Conservation (phyloP, 2,329 filamentous ascomycete genomes). For the Coleophoma eucalyptorum region DNA sequence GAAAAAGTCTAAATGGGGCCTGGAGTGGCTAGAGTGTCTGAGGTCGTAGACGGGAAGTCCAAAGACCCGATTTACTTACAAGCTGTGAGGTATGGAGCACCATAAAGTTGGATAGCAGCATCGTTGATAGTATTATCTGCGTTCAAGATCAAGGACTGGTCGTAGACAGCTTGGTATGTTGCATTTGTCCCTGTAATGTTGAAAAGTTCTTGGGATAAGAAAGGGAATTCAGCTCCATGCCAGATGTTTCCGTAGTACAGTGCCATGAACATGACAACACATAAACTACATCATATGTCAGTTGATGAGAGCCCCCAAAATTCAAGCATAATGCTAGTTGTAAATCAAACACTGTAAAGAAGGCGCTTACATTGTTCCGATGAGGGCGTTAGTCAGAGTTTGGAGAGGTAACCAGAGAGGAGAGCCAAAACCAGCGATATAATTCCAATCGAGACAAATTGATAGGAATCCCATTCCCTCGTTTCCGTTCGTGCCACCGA, state of each 20-base stretch:
- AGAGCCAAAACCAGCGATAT: constrained; percentile 27
- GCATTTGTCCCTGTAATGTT: constrained; percentile 26
- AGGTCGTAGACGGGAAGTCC: too few species aligned
- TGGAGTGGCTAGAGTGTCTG: too few species aligned
- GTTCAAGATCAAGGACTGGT: constrained; percentile 38
- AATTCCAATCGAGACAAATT: constrained; percentile 36
- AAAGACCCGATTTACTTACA: constrained; percentile 2
- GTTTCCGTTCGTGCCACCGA: constrained; percentile 39
- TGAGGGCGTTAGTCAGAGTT: constrained; percentile 21
- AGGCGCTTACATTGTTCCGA: not conserved
- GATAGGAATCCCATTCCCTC: constrained; percentile 36
- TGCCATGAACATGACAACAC: constrained; percentile 28
- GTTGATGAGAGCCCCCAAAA: constrained; percentile 24
- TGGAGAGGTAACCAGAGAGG: constrained; percentile 29
- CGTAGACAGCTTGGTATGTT: constrained; percentile 32
- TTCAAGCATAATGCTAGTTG: constrained; percentile 28
- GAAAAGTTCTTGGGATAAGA: constrained; percentile 37
- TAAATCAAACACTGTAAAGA: not conserved
- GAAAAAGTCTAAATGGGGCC: too few species aligned
- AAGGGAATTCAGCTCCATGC: constrained; percentile 34
- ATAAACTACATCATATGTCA: constrained; percentile 24
- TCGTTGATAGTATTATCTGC: constrained; percentile 31
- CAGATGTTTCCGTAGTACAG: constrained; percentile 38
- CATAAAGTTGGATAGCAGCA: constrained; percentile 28
- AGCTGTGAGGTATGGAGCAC: constrained; percentile 35